Conservation (phyloP, 1,284 basidiomycete species). For the Cryptococcus floricola region DNA sequence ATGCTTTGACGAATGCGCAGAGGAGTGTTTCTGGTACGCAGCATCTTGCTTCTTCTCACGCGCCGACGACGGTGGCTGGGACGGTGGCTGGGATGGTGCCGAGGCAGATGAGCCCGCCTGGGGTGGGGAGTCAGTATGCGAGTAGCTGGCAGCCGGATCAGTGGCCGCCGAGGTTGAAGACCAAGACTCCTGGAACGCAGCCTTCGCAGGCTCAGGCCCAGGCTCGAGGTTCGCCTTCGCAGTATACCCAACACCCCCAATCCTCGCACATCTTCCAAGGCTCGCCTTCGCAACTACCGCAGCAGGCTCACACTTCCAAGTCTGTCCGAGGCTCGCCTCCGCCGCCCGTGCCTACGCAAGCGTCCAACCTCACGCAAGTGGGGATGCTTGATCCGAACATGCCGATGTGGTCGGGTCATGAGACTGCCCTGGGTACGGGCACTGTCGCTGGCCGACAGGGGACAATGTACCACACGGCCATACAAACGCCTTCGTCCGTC, state of each 20-base stretch:
- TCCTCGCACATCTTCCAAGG: no score
- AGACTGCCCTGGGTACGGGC: background rate
- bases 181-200: background rate
- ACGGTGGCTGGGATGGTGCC: background rate
- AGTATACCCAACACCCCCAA: no score
- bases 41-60: no score
- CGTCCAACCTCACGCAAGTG: background rate
- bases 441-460: background rate
- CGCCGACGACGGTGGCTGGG: background rate
- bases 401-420: background rate
- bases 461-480: background rate
- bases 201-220: no score
- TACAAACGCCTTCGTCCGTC: no score
- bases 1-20: background rate
- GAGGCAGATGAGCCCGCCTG: background rate
- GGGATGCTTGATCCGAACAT: background rate
- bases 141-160: background rate
- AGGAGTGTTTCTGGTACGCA: background rate
- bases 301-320: no score
- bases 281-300: no score
- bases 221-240: no score
- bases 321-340: no score
- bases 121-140: no score
- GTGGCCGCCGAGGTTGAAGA: background rate
- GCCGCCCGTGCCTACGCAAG: no score